Evolutionary conservation across 345 rosid species (phyloP), one percentile per base, ranked within the genome.

Genomic region (Citrus inodora): DNA sequence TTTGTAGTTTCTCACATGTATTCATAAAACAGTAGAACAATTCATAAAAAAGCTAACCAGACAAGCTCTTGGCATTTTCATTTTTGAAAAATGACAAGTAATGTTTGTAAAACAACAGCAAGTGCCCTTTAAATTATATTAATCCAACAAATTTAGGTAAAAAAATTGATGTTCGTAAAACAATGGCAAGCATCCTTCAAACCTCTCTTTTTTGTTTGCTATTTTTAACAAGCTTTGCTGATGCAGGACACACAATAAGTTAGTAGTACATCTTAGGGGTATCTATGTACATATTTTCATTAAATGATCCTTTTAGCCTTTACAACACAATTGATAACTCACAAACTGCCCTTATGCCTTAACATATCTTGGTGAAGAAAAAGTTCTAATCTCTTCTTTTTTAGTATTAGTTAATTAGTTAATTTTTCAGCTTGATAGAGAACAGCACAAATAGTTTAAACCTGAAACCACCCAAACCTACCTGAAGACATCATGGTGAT

Each of bases 401-500:
- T 42, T 10, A 10, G 48, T 42, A 42, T 10, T 42, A 10, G 48
- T 42, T 42, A 10, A 35, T 24, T 67, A 5, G 25, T 32, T 40
- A 68, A 40, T 38, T 40, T 67, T n/a, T 13, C 58, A 5, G 21
- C 63, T 48, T 37, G 9, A 66, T 19, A 69, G 55, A 73, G 70
- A 67, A 56, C 2, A 4, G 30, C 46, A 40, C 71, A 40, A 38
- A 40, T 11, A 24, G 46, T 10, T 40, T 40, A 19, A 35, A 81
- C 22, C 37, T 28, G n/a, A 37, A 35, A 13, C 42, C 9, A 30
- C 59, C 40, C 56, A 62, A 70, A 86, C 79, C 40, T 70, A 95
- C 99, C 97, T 92, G 88, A 92, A 93, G 62, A 93, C 92, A 81
- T 90, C 85, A 71, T 79, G 91, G 67, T 78, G 86, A 86, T 91